These are phyloP conservation scores for Juglanconis sp. DNA, from an alignment of 2,329 filamentous ascomycete species.

Conservation along the genomic window DNA sequence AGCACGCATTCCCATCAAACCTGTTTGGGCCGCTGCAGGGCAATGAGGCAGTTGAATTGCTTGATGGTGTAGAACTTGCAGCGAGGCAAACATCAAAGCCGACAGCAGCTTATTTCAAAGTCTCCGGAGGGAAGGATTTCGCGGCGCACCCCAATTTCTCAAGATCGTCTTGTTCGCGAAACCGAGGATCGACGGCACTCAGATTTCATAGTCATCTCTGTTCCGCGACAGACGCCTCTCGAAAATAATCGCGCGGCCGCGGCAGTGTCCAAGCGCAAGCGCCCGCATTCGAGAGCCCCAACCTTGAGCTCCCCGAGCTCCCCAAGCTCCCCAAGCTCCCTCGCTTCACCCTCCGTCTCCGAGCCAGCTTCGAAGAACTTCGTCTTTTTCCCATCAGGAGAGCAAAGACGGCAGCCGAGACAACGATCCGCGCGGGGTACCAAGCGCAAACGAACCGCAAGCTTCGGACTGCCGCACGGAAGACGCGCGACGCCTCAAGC, in stretches of 20 bases:
- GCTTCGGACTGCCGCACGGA: not conserved
- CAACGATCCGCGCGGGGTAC: not conserved
- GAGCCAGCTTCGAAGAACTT: not conserved
- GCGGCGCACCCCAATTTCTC: not conserved
- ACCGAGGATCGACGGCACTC: not conserved
- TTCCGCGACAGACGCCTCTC: not conserved
- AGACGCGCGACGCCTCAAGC: constrained; percentile 6
- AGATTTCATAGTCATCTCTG: not conserved
- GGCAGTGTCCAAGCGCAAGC: constrained; percentile 2
- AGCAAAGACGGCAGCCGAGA: not conserved
- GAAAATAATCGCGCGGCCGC: constrained; percentile 3
- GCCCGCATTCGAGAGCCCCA: not conserved
- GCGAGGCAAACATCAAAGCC: constrained; percentile 2
- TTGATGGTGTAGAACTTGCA: not conserved
- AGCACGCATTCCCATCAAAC: constrained; percentile 4
- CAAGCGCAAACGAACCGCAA: not conserved
- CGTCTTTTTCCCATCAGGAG: not conserved
- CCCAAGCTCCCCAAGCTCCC: not conserved
- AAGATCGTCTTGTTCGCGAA: not conserved
- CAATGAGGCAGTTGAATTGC: constrained; percentile 5
- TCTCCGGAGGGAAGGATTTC: not conserved
- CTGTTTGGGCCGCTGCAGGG: constrained; percentile 11
- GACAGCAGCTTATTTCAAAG: not conserved
- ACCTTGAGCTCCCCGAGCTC: not conserved
- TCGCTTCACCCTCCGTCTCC: too few relatives aligned